Percentiles rank a stretch among this genome's conserved stretches.
phyloP scores from a whole-genome alignment of 1,284 basidiomycete genomes.

The Lentinula novae-zelandiae region DNA sequence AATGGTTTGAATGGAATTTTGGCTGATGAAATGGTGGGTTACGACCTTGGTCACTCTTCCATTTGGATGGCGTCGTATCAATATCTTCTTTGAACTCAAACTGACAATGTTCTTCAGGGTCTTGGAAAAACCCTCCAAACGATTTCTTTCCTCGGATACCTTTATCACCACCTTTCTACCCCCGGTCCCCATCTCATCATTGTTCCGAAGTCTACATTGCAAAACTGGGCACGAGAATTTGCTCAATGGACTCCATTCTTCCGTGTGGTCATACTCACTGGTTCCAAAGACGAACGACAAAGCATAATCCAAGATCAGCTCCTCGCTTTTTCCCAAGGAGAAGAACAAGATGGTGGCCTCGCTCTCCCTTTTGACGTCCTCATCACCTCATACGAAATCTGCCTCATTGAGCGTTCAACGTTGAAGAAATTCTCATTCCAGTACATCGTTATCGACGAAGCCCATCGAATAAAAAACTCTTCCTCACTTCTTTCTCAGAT shows the following conservation, averaged over 20 bases:
- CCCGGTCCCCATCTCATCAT: conserved; percentile 90
- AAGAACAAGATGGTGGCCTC: not conserved
- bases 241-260: conserved; percentile 91
- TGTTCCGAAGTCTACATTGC: conserved; percentile 95
- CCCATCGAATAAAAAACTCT: conserved; percentile 99
- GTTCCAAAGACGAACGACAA: conserved; percentile 86
- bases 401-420: conserved; percentile 89
- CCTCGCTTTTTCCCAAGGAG: conserved; percentile 63
- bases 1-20: conserved; percentile 93
- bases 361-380: conserved; percentile 75
- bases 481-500: conserved; percentile 96
- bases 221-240: conserved; percentile 97
- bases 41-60: conserved; percentile 34
- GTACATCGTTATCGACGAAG: conserved; percentile 99
- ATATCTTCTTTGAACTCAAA: conserved; percentile 35
- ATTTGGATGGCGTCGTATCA: conserved; percentile 8
- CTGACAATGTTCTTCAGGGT: conserved; percentile 40
- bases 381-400: conserved; percentile 98
- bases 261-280: conserved; percentile 79
- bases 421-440: conserved; percentile 97
- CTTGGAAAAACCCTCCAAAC: conserved; percentile 98
- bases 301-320: conserved; percentile 79
- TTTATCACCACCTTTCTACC: conserved; percentile 80
- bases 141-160: conserved; percentile 95
- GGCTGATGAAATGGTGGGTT: conserved; percentile 79